phyloP scores from a whole-genome alignment of 768 basidiomycete genomes.

The Thelephora ganbajun region DNA sequence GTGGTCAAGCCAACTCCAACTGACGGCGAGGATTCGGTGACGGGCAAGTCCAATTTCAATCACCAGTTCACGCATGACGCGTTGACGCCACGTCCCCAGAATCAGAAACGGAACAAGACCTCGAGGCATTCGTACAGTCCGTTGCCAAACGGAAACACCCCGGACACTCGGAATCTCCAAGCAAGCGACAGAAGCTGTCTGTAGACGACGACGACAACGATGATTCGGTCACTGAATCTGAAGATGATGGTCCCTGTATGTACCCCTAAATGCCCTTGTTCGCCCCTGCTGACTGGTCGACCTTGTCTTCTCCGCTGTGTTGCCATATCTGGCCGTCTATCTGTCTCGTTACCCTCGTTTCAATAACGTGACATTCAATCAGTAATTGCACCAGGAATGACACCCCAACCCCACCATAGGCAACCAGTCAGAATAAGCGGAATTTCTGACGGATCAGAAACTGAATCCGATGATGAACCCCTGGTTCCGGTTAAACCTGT shows the following conservation, averaged over 20 bases:
- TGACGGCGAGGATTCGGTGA: background rate
- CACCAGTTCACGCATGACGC: too few relatives aligned
- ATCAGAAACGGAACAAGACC: background rate
- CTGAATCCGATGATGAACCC: background rate
- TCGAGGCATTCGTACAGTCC: background rate
- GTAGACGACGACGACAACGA: background rate
- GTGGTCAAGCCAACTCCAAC: background rate
- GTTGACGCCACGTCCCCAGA: background rate
- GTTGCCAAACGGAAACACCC: background rate
- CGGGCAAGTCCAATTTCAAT: background rate
- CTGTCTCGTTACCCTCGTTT: too few relatives aligned
- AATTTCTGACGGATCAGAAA: too few relatives aligned
- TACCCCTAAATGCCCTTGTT: too few relatives aligned
- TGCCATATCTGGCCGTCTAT: too few relatives aligned
- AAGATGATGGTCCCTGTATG: slow-evolving; percentile 5
- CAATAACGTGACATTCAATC: too few relatives aligned
- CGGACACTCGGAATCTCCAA: background rate
- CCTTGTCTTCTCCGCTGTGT: too few relatives aligned
- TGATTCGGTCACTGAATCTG: slow-evolving; percentile 11
- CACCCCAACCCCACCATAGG: too few relatives aligned
- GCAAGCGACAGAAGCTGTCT: background rate
- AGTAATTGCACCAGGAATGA: too few relatives aligned
- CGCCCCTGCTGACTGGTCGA: too few relatives aligned
- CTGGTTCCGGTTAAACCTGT: background rate
- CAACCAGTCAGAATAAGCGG: too few relatives aligned